Evolutionary conservation across 2,329 filamentous ascomycete genomes (phyloP).

Genomic region (Alternaria angustiovoidea): DNA sequence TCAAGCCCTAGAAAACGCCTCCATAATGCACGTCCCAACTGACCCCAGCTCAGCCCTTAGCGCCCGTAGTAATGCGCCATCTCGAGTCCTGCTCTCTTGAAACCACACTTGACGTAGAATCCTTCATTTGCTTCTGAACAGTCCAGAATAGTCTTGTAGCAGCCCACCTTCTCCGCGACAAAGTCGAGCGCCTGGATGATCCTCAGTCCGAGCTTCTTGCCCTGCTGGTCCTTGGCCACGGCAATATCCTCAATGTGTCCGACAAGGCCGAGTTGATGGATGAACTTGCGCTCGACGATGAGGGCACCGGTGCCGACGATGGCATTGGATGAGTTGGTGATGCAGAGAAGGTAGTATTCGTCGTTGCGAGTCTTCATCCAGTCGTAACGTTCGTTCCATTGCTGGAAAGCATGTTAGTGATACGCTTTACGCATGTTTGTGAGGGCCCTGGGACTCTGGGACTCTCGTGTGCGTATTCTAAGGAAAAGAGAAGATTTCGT

Average conservation of each 20-base stretch:
- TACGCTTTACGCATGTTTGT: background rate
- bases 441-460: too few relatives aligned
- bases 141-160: conserved; percentile 96
- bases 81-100: conserved; percentile 87
- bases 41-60: conserved; percentile 11
- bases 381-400: conserved; percentile 80
- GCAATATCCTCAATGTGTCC: conserved; percentile 99
- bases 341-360: conserved; percentile 85
- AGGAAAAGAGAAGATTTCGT: background rate
- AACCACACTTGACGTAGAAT: conserved; percentile 98
- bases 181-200: conserved; percentile 94
- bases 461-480: background rate
- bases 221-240: conserved; percentile 92
- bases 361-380: conserved; percentile 78
- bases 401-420: conserved; percentile 3
- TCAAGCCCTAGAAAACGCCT: conserved; percentile 3
- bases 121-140: conserved; percentile 96
- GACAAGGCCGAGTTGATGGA: conserved; percentile 81
- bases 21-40: conserved; percentile 3
- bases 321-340: conserved; percentile 73
- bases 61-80: conserved; percentile 90
- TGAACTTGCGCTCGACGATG: conserved; percentile 94
- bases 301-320: conserved; percentile 92
- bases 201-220: conserved; percentile 91
- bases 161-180: conserved; percentile 86